A percentile compares a stretch with the other conserved stretches of the same genome.
These are phyloP conservation scores for Plasmodium chabaudi DNA, from an alignment of 169 alveolate genomes.

Conservation along the genomic window DNA sequence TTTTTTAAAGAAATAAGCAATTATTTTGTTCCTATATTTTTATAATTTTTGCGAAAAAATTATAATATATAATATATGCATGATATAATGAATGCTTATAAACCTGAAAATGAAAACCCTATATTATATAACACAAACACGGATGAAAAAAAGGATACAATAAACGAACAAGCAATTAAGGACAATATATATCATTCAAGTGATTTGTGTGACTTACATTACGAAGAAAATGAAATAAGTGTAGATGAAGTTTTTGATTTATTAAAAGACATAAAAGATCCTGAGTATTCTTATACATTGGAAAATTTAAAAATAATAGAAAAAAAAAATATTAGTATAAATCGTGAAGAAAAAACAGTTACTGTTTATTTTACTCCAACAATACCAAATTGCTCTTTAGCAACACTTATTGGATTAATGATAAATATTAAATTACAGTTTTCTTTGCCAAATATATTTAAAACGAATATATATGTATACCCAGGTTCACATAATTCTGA, in stretches of 20 bases:
- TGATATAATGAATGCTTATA: conserved; percentile 35
- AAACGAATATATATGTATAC: conserved; percentile 79
- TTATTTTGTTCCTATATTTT: too few species aligned
- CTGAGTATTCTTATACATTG: conserved; percentile 98
- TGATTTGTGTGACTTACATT: conserved; percentile 63
- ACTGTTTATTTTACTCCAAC: conserved; percentile 96
- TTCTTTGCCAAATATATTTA: conserved; percentile 90
- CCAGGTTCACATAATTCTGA: conserved; percentile 93
- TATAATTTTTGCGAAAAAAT: too few species aligned
- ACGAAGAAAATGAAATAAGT: conserved; percentile 70
- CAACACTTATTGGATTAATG: conserved; percentile 96
- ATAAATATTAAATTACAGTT: conserved; percentile 93
- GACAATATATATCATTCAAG: conserved; percentile 40
- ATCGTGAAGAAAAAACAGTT: conserved; percentile 84
- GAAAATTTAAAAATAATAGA: conserved; percentile 95
- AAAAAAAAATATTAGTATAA: conserved; percentile 89
- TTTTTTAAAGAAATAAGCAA: too few species aligned
- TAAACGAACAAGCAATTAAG: conserved; percentile 40
- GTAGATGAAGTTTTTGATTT: conserved; percentile 93
- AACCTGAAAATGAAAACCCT: conserved; percentile 69
- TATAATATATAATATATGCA: neutral
- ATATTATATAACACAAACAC: conserved; percentile 37
- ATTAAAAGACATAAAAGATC: conserved; percentile 95
- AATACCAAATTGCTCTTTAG: conserved; percentile 97
- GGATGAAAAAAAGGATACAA: conserved; percentile 7